Conservation (phyloP, 352 stramenopile genomes). For the Pythium scleroteichum region DNA sequence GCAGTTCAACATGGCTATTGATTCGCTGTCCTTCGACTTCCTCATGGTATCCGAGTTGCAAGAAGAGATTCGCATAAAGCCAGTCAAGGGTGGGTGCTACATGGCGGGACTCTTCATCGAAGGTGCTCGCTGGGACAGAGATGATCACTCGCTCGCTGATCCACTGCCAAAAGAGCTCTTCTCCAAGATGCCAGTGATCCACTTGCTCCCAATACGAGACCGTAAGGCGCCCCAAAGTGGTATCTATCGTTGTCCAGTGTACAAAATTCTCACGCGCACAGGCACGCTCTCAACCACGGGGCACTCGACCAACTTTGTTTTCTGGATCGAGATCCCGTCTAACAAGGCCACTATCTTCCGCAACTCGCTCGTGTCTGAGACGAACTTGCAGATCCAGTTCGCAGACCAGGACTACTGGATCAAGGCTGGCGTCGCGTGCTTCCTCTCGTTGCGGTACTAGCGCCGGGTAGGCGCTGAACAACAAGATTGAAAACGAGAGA, state of each 20-base stretch:
- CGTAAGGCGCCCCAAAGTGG: slow-evolving; percentile 70
- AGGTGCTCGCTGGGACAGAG: slow-evolving; percentile 82
- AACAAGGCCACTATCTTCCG: slow-evolving; percentile 77
- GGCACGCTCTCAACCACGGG: slow-evolving; percentile 90
- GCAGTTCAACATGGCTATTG: slow-evolving; percentile 72
- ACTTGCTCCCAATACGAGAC: slow-evolving; percentile 84
- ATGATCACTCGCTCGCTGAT: slow-evolving; percentile 77
- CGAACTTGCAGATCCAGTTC: slow-evolving; percentile 89
- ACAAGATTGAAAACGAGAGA: too few relatives aligned
- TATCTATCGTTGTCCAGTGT: slow-evolving; percentile 94
- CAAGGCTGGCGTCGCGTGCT: slow-evolving; percentile 94
- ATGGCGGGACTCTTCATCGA: slow-evolving; percentile 90
- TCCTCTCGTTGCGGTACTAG: slow-evolving; percentile 93
- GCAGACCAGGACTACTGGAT: slow-evolving; percentile 95
- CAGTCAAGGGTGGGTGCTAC: slow-evolving; percentile 75
- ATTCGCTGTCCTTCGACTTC: slow-evolving; percentile 74
- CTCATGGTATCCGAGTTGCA: slow-evolving; percentile 40
- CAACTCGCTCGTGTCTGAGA: slow-evolving; percentile 92
- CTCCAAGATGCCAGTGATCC: slow-evolving; percentile 89
- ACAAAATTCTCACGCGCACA: slow-evolving; percentile 93
- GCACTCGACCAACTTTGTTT: slow-evolving; percentile 94
- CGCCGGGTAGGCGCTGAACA: too few relatives aligned
- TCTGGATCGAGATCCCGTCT: slow-evolving; percentile 92
- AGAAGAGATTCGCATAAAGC: slow-evolving; percentile 42
- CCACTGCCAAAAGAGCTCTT: slow-evolving; percentile 92